These are phyloP conservation scores for Vitrella brassicaformis DNA, from an alignment of 73 alveolate genomes.

Conservation along the genomic window DNA sequence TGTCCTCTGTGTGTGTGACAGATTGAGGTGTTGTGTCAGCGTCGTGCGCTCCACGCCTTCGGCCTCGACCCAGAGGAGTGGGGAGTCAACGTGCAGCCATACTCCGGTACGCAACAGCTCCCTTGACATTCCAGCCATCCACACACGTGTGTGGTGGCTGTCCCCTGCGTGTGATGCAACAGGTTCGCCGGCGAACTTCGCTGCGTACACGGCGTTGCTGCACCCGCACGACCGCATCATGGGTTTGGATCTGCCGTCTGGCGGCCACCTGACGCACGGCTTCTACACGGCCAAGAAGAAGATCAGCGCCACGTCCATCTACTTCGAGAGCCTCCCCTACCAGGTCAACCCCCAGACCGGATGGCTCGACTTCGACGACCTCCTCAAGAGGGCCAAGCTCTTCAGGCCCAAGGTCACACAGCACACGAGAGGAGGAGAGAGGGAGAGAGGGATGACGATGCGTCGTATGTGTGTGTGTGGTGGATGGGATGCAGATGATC, in stretches of 20 bases:
- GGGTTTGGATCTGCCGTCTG: conserved; percentile 73
- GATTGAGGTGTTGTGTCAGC: conserved; percentile 64
- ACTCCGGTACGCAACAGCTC: too few species aligned
- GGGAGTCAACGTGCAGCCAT: conserved; percentile 92
- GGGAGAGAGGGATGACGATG: too few species aligned
- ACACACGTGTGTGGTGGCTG: too few species aligned
- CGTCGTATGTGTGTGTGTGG: too few species aligned
- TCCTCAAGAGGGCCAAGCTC: conserved; percentile 53
- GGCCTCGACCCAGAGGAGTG: conserved; percentile 55
- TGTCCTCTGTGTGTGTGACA: background rate
- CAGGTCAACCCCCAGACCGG: conserved; percentile 51
- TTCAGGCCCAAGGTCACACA: too few species aligned
- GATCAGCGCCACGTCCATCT: conserved; percentile 72
- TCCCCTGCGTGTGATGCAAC: too few species aligned
- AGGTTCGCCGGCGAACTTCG: conserved; percentile 81
- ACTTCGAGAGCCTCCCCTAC: conserved; percentile 77
- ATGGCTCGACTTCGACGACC: conserved; percentile 67
- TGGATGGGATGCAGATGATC: too few species aligned
- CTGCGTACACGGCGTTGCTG: conserved; percentile 73
- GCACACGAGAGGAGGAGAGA: too few species aligned
- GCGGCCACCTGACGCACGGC: conserved; percentile 70
- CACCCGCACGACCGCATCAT: conserved; percentile 72
- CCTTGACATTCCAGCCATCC: too few species aligned
- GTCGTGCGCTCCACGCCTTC: conserved; percentile 79
- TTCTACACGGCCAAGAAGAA: conserved; percentile 61